Base-by-base conservation (phyloP, 1,284 basidiomycete species). In the Ganoderma meredithae region DNA sequence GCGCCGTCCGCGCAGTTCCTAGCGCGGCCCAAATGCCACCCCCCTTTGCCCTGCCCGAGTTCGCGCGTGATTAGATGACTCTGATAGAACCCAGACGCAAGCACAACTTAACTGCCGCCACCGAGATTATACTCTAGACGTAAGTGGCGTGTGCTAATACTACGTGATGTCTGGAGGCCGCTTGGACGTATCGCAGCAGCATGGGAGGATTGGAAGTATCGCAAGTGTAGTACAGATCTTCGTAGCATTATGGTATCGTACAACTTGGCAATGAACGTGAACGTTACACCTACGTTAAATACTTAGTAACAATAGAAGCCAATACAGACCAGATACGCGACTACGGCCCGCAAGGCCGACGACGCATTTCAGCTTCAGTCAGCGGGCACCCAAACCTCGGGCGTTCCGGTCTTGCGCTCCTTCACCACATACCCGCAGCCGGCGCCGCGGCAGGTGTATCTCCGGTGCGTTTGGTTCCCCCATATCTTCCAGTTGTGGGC, bases 401-500 rank as follows among this genome's bases (percentile, higher is more conserved):
- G 67, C 9, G 25, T 1, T 36, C 68, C 68, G 5, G 15, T 12
- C 62, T 71, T 73, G 40, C 61, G 62, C 49, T 74, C 73, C 55
- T 62, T 72, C 25, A 68, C 65, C 1, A 64, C 40, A 3, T 60
- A n/a, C 25, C 13, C 36, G 47, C 73, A 72, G 9, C 10, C 31
- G 1, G 3, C 31, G 31, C 5, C 31, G n/a, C 15, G 27, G 62
- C 72, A 74, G 3, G 33, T 70, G 64, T 73, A 74, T 6, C 55
- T 66, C 27, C 73, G 61, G 3, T 41, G 41, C 7, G 31, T 61
- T 7, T 58, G 63, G 49, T 67, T 71, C 13, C 59, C 72, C 66
- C 69, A 66, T 0, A 58, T n/a, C 27, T 63, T 60, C 73, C 73
- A 74, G 1, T 10, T 2, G n/a, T 74, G 73, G 3, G 3, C 13